Evolutionary conservation across 345 rosid genomes (phyloP).

Genomic region (Salix caprea): DNA sequence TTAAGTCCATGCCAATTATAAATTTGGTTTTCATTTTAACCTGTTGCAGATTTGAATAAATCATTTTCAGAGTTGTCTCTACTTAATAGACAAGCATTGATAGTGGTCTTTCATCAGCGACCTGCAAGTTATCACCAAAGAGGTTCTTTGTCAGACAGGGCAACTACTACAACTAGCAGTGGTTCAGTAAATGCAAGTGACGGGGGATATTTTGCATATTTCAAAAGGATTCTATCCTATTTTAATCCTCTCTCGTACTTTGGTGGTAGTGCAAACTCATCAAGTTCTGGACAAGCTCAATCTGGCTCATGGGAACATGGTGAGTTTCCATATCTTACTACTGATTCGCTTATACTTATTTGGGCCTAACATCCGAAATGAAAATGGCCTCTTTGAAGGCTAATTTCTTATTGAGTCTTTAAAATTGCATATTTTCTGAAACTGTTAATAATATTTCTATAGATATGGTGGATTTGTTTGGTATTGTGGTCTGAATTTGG

Average conservation of each 20-base stretch:
- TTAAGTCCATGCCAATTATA: not conserved
- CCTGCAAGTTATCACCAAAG: constrained; percentile 35
- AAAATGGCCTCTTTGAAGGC: not conserved
- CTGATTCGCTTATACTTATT: not conserved
- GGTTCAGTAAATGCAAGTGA: constrained; percentile 33
- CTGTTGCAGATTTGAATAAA: constrained; percentile 60
- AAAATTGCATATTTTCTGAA: not conserved
- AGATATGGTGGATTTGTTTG: not conserved
- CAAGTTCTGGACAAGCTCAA: constrained; percentile 45
- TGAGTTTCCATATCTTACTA: constrained; percentile 24
- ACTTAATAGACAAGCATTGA: constrained; percentile 74
- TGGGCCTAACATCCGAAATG: not conserved
- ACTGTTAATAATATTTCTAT: not conserved
- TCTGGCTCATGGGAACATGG: constrained; percentile 40
- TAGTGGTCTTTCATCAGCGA: constrained; percentile 59
- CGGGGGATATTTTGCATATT: constrained; percentile 59
- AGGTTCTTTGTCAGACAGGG: constrained; percentile 27
- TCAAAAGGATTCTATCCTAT: constrained; percentile 55
- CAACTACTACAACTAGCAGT: constrained; percentile 18
- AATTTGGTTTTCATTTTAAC: not conserved
- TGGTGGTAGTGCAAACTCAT: constrained; percentile 40
- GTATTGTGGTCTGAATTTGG: not conserved
- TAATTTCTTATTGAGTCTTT: not conserved
- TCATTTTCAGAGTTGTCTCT: constrained; percentile 68
- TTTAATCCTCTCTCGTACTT: constrained; percentile 78